A percentile compares a stretch with the other conserved stretches of the same genome.
These are phyloP conservation scores for Amanita inopinata DNA, from an alignment of 768 basidiomycete species.

Conservation along the genomic window DNA sequence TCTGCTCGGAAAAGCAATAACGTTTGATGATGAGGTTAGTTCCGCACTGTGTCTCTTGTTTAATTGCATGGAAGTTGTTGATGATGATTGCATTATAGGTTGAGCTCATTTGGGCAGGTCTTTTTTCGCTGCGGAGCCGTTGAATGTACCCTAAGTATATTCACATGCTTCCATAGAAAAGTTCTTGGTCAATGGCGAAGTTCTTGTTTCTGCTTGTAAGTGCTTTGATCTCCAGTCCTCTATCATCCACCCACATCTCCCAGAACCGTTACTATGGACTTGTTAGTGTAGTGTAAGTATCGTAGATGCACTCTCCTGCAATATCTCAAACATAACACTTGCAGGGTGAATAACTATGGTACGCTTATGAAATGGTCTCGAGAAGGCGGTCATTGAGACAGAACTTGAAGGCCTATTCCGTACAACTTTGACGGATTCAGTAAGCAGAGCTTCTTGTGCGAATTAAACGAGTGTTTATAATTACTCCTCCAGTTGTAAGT, in stretches of 20 bases:
- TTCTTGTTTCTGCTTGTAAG: conserved; percentile 43
- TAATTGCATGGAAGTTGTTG: too few relatives aligned
- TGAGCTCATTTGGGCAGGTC: conserved; percentile 45
- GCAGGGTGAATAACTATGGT: conserved; percentile 49
- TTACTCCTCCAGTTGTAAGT: conserved; percentile 18
- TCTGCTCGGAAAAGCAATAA: too few relatives aligned
- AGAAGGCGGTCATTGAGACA: conserved; percentile 5
- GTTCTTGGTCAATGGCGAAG: conserved; percentile 49
- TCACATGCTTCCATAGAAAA: conserved; percentile 24
- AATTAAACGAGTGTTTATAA: not conserved
- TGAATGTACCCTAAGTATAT: too few relatives aligned
- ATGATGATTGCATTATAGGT: conserved; percentile 23
- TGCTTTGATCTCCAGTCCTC: conserved; percentile 1
- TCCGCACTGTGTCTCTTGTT: too few relatives aligned
- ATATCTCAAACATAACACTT: not conserved
- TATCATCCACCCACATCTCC: not conserved
- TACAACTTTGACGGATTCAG: conserved; percentile 26
- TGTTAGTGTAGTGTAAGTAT: conserved; percentile 38
- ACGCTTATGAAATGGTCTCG: conserved; percentile 10
- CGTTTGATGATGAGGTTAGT: conserved; percentile 46
- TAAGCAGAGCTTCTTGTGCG: conserved; percentile 17
- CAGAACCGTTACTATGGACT: conserved; percentile 55
- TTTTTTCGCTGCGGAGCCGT: not conserved
- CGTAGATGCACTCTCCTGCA: not conserved
- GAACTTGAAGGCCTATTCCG: conserved; percentile 28